phyloP scores from a whole-genome alignment of 257 asterid genomes.

The Agastache rugosa region DNA sequence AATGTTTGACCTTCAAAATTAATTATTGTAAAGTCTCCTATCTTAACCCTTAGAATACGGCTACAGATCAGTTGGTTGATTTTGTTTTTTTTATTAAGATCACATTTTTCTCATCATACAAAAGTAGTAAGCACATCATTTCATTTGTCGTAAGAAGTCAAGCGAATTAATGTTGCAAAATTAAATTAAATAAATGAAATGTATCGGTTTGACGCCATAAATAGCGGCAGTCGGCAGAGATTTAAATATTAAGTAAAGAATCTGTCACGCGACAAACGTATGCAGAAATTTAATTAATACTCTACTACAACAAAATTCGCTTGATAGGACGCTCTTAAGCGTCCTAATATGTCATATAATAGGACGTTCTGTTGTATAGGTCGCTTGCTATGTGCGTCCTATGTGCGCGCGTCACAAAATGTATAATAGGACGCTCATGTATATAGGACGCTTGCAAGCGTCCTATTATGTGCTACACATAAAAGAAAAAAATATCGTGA shows the following conservation, averaged over 20 bases:
- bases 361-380: no score
- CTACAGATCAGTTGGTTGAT: constrained; percentile 21
- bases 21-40: neutral
- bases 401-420: no score
- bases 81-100: neutral
- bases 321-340: no score
- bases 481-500: no score
- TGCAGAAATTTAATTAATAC: neutral
- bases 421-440: no score
- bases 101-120: constrained; percentile 26
- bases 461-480: no score
- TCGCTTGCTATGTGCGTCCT: no score
- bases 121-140: constrained; percentile 31
- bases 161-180: neutral
- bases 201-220: neutral
- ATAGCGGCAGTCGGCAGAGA: neutral
- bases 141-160: constrained; percentile 39
- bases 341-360: no score
- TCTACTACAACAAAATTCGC: no score
- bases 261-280: neutral
- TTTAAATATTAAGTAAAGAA: neutral
- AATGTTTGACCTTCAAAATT: neutral
- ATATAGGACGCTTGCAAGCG: no score
- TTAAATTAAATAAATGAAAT: neutral
- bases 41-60: constrained; percentile 42